Evolutionary conservation across 2,329 filamentous ascomycete genomes (phyloP).

Genomic region (Beauveria varroae): DNA sequence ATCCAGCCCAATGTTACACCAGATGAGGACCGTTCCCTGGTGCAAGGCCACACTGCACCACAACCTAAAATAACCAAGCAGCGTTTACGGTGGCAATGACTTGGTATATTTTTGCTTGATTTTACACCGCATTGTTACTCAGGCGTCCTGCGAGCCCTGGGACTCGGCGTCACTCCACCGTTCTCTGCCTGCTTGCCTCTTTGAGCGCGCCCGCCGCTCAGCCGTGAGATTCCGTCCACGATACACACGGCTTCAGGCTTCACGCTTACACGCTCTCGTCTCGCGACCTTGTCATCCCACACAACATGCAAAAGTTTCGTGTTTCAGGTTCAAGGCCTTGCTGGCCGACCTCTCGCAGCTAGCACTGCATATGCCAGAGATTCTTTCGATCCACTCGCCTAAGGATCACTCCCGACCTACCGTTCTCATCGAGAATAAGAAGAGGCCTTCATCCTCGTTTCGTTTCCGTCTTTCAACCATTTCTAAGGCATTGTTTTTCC

Average conservation of each 20-base stretch:
- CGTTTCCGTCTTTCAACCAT: conserved; percentile 19
- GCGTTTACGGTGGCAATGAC: too few species aligned
- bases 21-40: neutral
- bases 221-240: neutral
- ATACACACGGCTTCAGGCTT: conserved; percentile 10
- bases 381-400: conserved; percentile 5
- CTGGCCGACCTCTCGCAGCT: neutral
- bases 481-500: conserved; percentile 9
- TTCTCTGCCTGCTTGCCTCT: neutral
- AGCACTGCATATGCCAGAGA: neutral
- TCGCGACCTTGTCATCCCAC: neutral
- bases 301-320: neutral
- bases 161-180: neutral
- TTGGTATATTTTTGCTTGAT: neutral
- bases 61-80: neutral
- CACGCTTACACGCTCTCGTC: conserved; percentile 5
- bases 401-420: conserved; percentile 6
- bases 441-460: conserved; percentile 19
- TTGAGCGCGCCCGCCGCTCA: neutral
- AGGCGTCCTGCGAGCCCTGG: neutral
- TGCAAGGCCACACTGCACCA: neutral
- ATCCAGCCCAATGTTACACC: neutral
- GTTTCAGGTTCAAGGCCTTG: conserved; percentile 10
- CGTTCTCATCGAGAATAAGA: conserved; percentile 20
- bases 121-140: neutral